Conservation (phyloP, 768 basidiomycete species). For the Russula ochroleuca region DNA sequence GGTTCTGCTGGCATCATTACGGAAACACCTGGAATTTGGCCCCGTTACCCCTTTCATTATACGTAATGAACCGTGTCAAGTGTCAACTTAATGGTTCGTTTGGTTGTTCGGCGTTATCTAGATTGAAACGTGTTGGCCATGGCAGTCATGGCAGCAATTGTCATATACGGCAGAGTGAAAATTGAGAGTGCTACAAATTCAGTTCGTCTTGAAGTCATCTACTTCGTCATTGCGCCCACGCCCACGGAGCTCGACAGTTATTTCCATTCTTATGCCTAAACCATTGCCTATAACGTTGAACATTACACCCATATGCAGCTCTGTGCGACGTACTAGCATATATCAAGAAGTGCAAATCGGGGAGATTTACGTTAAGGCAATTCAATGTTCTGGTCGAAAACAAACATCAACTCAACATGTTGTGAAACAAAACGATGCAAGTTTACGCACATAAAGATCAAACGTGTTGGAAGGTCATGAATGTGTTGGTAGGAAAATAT, state of each 20-base stretch:
- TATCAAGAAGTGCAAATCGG: background rate
- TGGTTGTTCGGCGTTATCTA: background rate
- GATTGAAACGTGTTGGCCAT: background rate
- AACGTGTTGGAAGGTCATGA: no score
- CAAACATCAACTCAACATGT: background rate
- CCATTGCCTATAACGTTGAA: background rate
- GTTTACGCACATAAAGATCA: no score
- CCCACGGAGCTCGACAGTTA: no score
- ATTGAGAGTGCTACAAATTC: no score
- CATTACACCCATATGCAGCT: background rate
- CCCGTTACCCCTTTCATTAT: background rate
- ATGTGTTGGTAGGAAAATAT: no score
- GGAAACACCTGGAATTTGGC: background rate
- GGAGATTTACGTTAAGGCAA: background rate
- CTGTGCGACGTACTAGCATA: background rate
- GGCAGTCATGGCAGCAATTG: background rate
- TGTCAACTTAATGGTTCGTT: background rate
- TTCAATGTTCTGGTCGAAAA: no score
- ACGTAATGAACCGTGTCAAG: background rate
- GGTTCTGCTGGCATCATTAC: background rate
- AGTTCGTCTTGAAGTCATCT: background rate
- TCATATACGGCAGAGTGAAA: background rate
- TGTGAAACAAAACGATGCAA: no score
- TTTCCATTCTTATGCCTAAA: no score
- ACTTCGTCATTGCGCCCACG: background rate